Conservation (phyloP, 2,329 filamentous ascomycete species). For the Cercospora berteroae region DNA sequence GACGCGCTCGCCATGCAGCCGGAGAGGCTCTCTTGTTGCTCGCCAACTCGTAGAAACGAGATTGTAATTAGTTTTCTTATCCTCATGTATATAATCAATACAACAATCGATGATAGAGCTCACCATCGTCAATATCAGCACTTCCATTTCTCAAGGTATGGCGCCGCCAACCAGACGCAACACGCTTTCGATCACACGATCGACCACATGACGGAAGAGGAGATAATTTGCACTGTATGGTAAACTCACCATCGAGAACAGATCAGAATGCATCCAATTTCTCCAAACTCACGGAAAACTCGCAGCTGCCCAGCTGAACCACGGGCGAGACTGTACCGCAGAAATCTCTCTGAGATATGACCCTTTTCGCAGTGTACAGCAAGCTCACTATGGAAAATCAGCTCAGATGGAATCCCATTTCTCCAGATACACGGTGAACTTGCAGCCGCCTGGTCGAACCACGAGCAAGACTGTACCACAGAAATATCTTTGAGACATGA, state of each 20-base stretch:
- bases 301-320: not conserved
- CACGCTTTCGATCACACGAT: not conserved
- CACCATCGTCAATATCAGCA: not conserved
- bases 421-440: not conserved
- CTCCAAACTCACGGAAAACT: not conserved
- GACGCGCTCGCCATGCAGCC: not conserved
- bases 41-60: not conserved
- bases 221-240: not conserved
- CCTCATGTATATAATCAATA: not conserved
- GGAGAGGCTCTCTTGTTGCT: not conserved
- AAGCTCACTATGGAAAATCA: not conserved
- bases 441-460: too few relatives aligned
- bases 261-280: not conserved
- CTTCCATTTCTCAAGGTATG: not conserved
- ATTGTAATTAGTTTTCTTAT: not conserved
- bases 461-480: not conserved
- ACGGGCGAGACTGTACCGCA: not conserved
- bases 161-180: not conserved
- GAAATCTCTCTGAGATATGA: not conserved
- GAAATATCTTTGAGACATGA: not conserved
- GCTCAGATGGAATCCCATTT: not conserved
- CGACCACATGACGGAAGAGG: not conserved
- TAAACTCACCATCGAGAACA: not conserved
- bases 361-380: not conserved
- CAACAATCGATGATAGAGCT: not conserved